Percentiles rank a stretch among this genome's conserved stretches.
phyloP scores from a whole-genome alignment of 2,329 filamentous ascomycete genomes.

The Raffaelea albimanens region DNA sequence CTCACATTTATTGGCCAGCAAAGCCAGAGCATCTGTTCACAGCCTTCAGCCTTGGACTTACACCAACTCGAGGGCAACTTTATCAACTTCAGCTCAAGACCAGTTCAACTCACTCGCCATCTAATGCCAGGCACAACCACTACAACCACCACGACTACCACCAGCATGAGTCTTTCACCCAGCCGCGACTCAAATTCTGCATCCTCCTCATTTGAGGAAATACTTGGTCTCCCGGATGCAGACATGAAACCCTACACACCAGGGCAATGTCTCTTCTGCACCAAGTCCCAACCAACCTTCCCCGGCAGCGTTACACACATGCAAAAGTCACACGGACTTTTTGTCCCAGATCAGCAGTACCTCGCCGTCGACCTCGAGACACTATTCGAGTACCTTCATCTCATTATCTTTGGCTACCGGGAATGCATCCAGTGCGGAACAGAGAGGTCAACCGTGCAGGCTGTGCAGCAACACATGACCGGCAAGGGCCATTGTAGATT shows the following conservation, averaged over 20 bases:
- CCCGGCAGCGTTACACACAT: slow-evolving; percentile 35
- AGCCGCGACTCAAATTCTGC: too few relatives aligned
- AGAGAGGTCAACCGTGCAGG: slow-evolving; percentile 29
- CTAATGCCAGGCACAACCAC: too few relatives aligned
- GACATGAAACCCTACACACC: slow-evolving; percentile 16
- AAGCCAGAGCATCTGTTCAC: too few relatives aligned
- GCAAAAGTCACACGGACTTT: slow-evolving; percentile 36
- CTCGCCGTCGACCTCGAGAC: slow-evolving; percentile 36
- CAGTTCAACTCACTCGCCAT: too few relatives aligned
- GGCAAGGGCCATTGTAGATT: slow-evolving; percentile 38
- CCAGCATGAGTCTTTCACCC: too few relatives aligned
- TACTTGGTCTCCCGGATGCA: too few relatives aligned
- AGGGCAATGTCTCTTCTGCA: slow-evolving; percentile 34
- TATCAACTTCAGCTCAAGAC: too few relatives aligned
- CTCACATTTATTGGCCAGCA: too few relatives aligned
- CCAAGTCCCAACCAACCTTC: slow-evolving; percentile 18
- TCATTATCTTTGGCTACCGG: slow-evolving; percentile 35
- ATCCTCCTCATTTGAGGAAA: too few relatives aligned
- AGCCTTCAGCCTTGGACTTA: too few relatives aligned
- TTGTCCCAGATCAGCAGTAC: slow-evolving; percentile 26
- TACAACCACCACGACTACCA: too few relatives aligned
- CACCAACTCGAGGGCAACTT: too few relatives aligned
- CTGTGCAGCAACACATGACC: slow-evolving; percentile 41
- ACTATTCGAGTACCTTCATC: slow-evolving; percentile 35
- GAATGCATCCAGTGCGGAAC: slow-evolving; percentile 43